Conservation (phyloP, 164 flowering plant species). For the Chloranthus sessilifolius region DNA sequence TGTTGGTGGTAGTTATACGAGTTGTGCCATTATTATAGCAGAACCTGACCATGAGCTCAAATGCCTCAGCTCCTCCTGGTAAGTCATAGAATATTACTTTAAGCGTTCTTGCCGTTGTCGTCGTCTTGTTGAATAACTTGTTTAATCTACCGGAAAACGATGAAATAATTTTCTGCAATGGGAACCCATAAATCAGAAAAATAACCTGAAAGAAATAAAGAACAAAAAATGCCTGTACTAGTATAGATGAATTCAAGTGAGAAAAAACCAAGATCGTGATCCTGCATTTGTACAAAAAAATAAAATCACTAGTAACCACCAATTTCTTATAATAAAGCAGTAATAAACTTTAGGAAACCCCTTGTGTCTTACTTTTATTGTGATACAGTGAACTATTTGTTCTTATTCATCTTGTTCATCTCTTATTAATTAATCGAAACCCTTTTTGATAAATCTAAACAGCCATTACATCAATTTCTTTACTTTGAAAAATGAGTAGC, state of each 20-base stretch:
- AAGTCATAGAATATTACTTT: conserved; percentile 50
- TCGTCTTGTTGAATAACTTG: conserved; percentile 28
- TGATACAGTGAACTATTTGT: no score
- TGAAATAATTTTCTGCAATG: conserved; percentile 37
- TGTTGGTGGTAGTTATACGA: conserved; percentile 36
- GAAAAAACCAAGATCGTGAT: background rate
- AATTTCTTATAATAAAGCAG: no score
- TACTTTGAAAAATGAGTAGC: no score
- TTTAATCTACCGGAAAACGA: conserved; percentile 37
- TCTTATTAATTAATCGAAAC: no score
- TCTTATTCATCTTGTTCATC: no score
- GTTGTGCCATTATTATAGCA: conserved; percentile 47
- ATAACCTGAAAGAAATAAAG: background rate
- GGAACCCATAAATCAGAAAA: background rate
- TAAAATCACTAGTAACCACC: no score
- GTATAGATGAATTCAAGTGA: background rate
- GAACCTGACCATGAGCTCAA: conserved; percentile 58
- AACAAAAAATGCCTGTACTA: background rate
- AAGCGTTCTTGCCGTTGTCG: conserved; percentile 9
- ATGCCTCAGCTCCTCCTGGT: conserved; percentile 61
- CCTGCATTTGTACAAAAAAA: no score
- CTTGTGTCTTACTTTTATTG: no score
- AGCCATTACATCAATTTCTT: no score
- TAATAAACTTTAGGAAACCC: no score
- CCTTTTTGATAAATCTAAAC: no score